phyloP scores from a whole-genome alignment of 2,329 filamentous ascomycete species.

The Bipolaris cookei region DNA sequence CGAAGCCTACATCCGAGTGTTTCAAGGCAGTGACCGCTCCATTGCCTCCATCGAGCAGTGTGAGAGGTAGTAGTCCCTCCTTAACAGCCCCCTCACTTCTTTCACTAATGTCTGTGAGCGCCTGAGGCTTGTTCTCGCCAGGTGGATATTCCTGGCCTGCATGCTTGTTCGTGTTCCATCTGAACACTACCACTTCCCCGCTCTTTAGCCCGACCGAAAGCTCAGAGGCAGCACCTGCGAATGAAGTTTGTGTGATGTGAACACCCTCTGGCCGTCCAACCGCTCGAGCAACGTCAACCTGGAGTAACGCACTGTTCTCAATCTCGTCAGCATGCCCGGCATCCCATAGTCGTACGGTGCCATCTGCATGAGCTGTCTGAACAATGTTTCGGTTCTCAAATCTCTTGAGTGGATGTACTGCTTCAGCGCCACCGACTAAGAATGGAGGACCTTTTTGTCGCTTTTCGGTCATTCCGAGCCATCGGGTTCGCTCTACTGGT shows the following conservation, averaged over 20 bases:
- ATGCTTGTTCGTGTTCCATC: slow-evolving; percentile 82
- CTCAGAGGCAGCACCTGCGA: slow-evolving; percentile 82
- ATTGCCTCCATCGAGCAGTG: slow-evolving; percentile 81
- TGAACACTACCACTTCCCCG: slow-evolving; percentile 86
- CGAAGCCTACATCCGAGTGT: slow-evolving; percentile 91
- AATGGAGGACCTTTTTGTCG: slow-evolving; percentile 79
- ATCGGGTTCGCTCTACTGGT: slow-evolving; percentile 76
- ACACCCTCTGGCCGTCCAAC: slow-evolving; percentile 79
- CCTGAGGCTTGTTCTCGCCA: slow-evolving; percentile 55
- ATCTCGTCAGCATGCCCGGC: slow-evolving; percentile 90
- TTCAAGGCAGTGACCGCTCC: slow-evolving; percentile 80
- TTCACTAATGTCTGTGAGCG: slow-evolving; percentile 74
- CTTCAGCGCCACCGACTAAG: slow-evolving; percentile 78
- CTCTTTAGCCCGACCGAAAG: slow-evolving; percentile 79
- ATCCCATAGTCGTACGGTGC: slow-evolving; percentile 92
- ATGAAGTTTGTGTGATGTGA: slow-evolving; percentile 77
- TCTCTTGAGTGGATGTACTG: slow-evolving; percentile 70
- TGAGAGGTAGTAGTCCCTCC: slow-evolving; percentile 80
- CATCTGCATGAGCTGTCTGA: slow-evolving; percentile 87
- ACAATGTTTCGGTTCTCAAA: slow-evolving; percentile 85
- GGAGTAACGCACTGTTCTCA: slow-evolving; percentile 80
- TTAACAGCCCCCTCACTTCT: slow-evolving; percentile 75
- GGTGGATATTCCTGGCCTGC: slow-evolving; percentile 68
- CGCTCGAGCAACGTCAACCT: slow-evolving; percentile 85
- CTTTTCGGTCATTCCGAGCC: slow-evolving; percentile 90